These are phyloP conservation scores for Chlamydomonas reinhardtii DNA, from an alignment of 163 green algal species.

Conservation along the genomic window DNA sequence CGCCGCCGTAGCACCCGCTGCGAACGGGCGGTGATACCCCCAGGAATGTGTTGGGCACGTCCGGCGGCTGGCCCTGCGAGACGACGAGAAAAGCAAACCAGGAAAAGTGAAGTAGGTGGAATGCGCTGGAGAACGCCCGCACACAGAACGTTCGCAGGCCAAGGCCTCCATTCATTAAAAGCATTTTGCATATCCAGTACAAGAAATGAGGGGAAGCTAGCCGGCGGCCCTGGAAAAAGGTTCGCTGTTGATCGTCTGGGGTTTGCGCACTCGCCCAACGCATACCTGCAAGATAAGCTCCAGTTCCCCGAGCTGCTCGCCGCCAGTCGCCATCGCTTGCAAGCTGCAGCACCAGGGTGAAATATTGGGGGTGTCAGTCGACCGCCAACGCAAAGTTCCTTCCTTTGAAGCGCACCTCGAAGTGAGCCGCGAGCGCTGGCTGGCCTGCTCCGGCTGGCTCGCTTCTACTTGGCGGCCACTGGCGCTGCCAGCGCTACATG, in stretches of 20 bases:
- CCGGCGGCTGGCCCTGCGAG: conserved; percentile 17
- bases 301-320: conserved; percentile 25
- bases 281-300: conserved; percentile 42
- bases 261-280: background rate
- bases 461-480: too few species aligned
- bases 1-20: conserved; percentile 46
- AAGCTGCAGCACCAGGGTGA: background rate
- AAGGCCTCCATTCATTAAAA: background rate
- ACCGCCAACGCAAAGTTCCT: background rate
- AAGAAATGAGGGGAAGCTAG: too few species aligned
- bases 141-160: background rate
- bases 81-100: background rate
- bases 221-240: too few species aligned
- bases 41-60: conserved; percentile 39
- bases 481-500: too few species aligned
- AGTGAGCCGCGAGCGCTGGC: background rate
- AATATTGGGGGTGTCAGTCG: background rate
- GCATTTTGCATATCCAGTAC: too few species aligned
- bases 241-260: too few species aligned
- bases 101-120: background rate
- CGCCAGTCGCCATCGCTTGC: conserved; percentile 26
- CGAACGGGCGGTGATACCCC: conserved; percentile 60
- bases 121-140: background rate
- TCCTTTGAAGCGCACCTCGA: background rate
- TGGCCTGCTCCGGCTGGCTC: too few species aligned